Evolutionary conservation across 2,329 filamentous ascomycete species (phyloP), one percentile per base, ranked within the genome.

Genomic region (Sporothrix pallida): DNA sequence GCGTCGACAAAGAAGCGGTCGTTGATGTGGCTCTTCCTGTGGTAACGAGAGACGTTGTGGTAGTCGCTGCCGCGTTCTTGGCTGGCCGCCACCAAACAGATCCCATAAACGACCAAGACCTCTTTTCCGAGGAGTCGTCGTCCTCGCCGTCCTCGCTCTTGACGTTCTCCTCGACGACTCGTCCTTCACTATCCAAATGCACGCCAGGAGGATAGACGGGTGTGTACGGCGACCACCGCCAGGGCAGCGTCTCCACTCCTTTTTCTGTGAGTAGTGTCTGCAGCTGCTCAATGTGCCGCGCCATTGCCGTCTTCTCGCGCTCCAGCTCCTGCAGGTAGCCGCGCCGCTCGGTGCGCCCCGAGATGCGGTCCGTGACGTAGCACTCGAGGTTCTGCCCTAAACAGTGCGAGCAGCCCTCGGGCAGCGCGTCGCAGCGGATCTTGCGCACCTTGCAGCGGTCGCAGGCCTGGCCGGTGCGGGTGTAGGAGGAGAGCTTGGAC

Each of bases 361-460:
- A 95, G 79, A 96, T 93, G 78, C 94, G 90, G 81, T 97, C 94
- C 74, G 94, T 97, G 72, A 94, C 94, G 82, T 89, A 91, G 83
- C 94, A 97, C 79, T 93, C 89, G 78, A 92, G 89, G 76, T 89
- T 90, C 80, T 93, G 92, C 81, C 92, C 90, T 78, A 89, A 84
- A 83, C 94, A 97, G 78, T 93, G 92, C 75, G 92, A 93, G 83
- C 94, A 97, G 76, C 93, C 94, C 77, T 93, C 91, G 46, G 92
- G 89, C 56, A 92, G 86, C 72, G 90, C 91, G 84, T 97, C 94
- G 85, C 94, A 97, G 80, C 93, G 90, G 78, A 97, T 97, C 83
- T 97, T 97, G 77, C 94, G 90, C 81, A 93, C 92, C 87, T 95
- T 96, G 87, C 94, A 97, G 73, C 94, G 87, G 82, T 97, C 93